Evolutionary conservation across 371 early-diverging fungal genomes (phyloP), one percentile per base, ranked within the genome.

Genomic region (Encephalitozoon romaleae): DNA sequence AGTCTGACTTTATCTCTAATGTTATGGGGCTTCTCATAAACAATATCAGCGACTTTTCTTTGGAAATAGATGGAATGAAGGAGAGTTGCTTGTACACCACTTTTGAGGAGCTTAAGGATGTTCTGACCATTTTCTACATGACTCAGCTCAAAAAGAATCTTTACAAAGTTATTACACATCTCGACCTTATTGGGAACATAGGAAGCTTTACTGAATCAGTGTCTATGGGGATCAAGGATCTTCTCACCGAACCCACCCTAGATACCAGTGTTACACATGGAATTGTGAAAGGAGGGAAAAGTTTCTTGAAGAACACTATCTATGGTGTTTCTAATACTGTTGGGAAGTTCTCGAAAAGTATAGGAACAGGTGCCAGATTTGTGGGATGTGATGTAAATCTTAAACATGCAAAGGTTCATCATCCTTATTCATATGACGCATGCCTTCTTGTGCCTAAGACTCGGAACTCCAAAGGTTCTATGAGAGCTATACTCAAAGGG

Each of bases 311-410:
- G 21, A 59, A 59, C 38, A 34, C 59, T 6, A 38, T 32, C 21
- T 59, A 34, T 34, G 59, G 59, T 34, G 59, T 59, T 59, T 59
- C 59, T 34, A 59, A 59, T 34, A 59, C 59, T 5, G 59, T 59
- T 34, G 59, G 59, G 21, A 59, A 32, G 34, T 59, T 59, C 12
- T 59, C 59, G 5, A 59, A 38, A 15, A 59, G 59, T 18, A 38
- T 59, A 59, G 38, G 38, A 34, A 18, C 59, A 28, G n/a, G 59
- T 32, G 59, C 38, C 5, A 32, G 18, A 18, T 21, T 59, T n/a
- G 34, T 59, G 2, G 28, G 34, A 18, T 59, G 30, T 18, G 18
- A 34, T 59, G 34, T 15, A 15, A 5, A 59, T 15, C 49, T 21
- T 18, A 59, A 34, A 34, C 30, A 38, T 6, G 38, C 2, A 38